These are phyloP conservation scores for Perkinsus chesapeaki DNA, from an alignment of 169 alveolate species.

Conservation along the genomic window DNA sequence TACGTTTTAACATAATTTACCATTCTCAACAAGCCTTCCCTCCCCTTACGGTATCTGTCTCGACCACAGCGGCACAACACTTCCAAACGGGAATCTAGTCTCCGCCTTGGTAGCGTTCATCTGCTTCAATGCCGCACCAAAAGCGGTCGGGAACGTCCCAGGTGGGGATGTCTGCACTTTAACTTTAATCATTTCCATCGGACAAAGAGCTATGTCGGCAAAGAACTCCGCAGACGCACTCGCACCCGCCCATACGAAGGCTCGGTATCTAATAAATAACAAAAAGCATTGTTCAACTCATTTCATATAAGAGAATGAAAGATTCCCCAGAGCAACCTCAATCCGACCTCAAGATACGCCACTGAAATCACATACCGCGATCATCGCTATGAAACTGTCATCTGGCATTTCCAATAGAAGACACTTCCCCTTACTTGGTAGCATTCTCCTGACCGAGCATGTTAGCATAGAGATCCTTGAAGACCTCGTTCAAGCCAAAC, in stretches of 20 bases:
- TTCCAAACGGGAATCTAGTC: slow-evolving; percentile 61
- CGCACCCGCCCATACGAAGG: slow-evolving; percentile 87
- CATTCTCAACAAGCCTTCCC: slow-evolving; percentile 1
- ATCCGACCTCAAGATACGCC: neutral
- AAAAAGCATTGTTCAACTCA: too few relatives aligned
- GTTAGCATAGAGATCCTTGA: slow-evolving; percentile 86
- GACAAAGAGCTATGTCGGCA: slow-evolving; percentile 95
- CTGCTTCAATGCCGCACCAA: slow-evolving; percentile 52
- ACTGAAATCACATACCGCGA: too few relatives aligned
- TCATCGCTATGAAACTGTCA: neutral
- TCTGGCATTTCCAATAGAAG: neutral
- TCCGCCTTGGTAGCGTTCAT: slow-evolving; percentile 56
- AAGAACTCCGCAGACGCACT: slow-evolving; percentile 96
- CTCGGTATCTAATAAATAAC: slow-evolving; percentile 54
- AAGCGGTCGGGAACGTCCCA: slow-evolving; percentile 71
- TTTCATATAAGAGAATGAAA: neutral
- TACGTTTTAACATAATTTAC: too few relatives aligned
- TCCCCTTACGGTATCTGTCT: slow-evolving; percentile 68
- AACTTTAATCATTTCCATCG: slow-evolving; percentile 94
- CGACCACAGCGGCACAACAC: slow-evolving; percentile 75
- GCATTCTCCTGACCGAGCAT: slow-evolving; percentile 72
- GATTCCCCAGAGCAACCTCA: neutral
- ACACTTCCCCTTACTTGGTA: slow-evolving; percentile 23
- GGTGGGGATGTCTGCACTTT: slow-evolving; percentile 87
- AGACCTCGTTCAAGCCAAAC: slow-evolving; percentile 93